Evolutionary conservation across 148 eudicot genomes (phyloP), one percentile per base, ranked within the genome.

Genomic region (Pouteria glomerata): DNA sequence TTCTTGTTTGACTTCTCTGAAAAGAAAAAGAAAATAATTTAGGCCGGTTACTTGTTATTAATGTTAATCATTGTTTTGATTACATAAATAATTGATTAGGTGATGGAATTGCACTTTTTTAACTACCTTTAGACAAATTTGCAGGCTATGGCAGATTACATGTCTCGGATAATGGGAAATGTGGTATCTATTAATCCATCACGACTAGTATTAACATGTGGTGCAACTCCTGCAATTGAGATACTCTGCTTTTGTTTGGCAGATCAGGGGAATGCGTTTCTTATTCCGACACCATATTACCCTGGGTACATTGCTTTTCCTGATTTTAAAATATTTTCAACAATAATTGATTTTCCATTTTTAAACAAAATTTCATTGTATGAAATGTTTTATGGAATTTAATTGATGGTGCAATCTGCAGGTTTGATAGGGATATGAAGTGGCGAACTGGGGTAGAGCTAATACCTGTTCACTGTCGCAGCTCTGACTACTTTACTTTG

Each of bases 211-310:
- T 82, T 95, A 74, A 91, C 96, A 37, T 74, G 84, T 64, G 96
- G 99, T 55, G 97, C 96, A 35, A 88, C 97, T 67, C 90, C 97
- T 72, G 97, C 97, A 18, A 66, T 95, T 63, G 99, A 95, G 86
- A 92, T 90, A 47, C 96, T 95, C 14, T 63, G 85, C 80, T 95
- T 95, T 78, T 92, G 96, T 75, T 78, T 95, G 66, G 97, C 97
- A 47, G 97, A 92, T 81, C 89, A 74, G 6, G 99, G 99, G 39
- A 90, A 84, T 78, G 96, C 88, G 53, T 90, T 92, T 64, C 96
- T 95, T 68, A 74, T 95, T 69, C 99, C 99, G 2, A 79, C 97
- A 48, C 99, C 99, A 19, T 95, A 95, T 77, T 95, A 89, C 53
- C 86, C 99, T 63, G 99, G 97, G 99, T 95, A 89, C 65, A 75